phyloP scores from a whole-genome alignment of 768 basidiomycete genomes.

The Mrakia hoshinonis region DNA sequence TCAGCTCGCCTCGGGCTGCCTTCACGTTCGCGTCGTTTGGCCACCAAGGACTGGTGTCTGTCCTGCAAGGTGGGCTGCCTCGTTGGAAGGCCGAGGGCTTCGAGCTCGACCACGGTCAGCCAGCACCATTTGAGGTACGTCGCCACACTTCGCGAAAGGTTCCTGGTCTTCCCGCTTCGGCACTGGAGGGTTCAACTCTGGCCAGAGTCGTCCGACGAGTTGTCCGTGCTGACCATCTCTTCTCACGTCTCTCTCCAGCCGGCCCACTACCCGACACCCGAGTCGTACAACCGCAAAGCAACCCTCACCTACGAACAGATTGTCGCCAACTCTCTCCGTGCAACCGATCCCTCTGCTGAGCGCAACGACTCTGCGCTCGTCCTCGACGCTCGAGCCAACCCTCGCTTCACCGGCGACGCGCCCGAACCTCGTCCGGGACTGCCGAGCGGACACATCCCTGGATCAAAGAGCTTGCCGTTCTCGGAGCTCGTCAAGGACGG shows the following conservation, averaged over 20 bases:
- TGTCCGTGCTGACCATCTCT: slow-evolving; percentile 12
- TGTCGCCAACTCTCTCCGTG: slow-evolving; percentile 50
- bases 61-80: slow-evolving; percentile 88
- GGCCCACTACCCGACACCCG: slow-evolving; percentile 36
- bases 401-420: slow-evolving; percentile 70
- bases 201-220: too few species aligned
- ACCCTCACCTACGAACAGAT: slow-evolving; percentile 38
- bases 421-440: slow-evolving; percentile 84
- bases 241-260: slow-evolving; percentile 53
- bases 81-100: slow-evolving; percentile 36
- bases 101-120: slow-evolving; percentile 29
- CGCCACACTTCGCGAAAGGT: not conserved
- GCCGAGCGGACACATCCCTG: slow-evolving; percentile 84
- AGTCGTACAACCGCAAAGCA: not conserved
- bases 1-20: slow-evolving; percentile 82
- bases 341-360: slow-evolving; percentile 39
- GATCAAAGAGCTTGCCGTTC: slow-evolving; percentile 79
- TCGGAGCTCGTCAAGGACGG: slow-evolving; percentile 30
- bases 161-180: too few species aligned
- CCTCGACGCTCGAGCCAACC: slow-evolving; percentile 77
- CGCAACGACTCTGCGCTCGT: slow-evolving; percentile 53
- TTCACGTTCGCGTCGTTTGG: slow-evolving; percentile 92
- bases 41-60: slow-evolving; percentile 64
- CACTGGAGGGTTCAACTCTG: too few species aligned
- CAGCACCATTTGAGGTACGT: slow-evolving; percentile 29